Percentiles rank a stretch among this genome's conserved stretches.
phyloP scores from a whole-genome alignment of 257 asterid genomes.

The Oldenlandia corymbosa region DNA sequence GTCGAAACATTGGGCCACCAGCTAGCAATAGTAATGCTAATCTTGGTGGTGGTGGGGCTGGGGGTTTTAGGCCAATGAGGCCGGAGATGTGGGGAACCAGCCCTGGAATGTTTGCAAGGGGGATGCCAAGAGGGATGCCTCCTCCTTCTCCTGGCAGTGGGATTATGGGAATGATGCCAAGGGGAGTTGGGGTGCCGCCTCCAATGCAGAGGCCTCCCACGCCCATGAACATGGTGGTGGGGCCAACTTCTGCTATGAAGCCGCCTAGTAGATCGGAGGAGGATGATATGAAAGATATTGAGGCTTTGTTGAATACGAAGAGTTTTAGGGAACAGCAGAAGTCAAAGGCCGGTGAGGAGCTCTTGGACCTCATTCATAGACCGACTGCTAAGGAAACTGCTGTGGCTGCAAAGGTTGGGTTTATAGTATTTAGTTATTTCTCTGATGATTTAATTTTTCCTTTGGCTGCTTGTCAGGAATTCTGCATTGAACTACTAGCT shows the following conservation, averaged over 20 bases:
- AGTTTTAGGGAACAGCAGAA: constrained; percentile 85
- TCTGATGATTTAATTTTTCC: too few relatives aligned
- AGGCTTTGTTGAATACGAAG: constrained; percentile 80
- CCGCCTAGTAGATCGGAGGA: constrained; percentile 94
- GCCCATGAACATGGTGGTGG: too few relatives aligned
- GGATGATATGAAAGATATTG: constrained; percentile 91
- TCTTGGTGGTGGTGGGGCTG: constrained; percentile 42
- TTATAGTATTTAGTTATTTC: not conserved
- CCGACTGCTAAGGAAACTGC: constrained; percentile 96
- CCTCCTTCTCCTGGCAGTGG: too few relatives aligned
- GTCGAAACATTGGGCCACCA: constrained; percentile 26
- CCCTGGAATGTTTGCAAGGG: constrained; percentile 42
- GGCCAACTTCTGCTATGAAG: constrained; percentile 41
- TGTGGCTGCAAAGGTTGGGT: constrained; percentile 78
- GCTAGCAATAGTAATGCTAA: constrained; percentile 30
- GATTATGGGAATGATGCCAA: constrained; percentile 78
- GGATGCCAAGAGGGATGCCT: constrained; percentile 64
- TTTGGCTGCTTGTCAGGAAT: not conserved
- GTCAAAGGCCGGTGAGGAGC: constrained; percentile 95
- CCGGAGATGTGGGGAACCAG: constrained; percentile 71
- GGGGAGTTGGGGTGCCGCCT: constrained; percentile 90
- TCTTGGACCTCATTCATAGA: constrained; percentile 83
- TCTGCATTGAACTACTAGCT: not conserved
- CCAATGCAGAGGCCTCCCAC: constrained; percentile 85
- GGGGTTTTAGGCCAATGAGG: constrained; percentile 44